These are phyloP conservation scores for Backusella liffmaniae DNA, from an alignment of 192 early-diverging fungal species.

Conservation along the genomic window DNA sequence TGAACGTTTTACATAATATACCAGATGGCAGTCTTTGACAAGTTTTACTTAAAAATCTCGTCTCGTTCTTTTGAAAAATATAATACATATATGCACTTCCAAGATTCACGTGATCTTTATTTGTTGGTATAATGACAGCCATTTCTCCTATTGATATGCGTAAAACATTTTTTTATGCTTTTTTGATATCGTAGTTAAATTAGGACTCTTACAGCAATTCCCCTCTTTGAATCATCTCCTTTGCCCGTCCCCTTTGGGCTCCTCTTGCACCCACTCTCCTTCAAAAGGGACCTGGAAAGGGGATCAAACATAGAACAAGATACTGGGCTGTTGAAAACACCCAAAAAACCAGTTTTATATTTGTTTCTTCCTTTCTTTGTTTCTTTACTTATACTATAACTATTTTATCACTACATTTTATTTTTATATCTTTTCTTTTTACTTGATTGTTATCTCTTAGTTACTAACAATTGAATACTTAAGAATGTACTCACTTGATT, in stretches of 20 bases:
- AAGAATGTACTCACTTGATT: slow-evolving; percentile 14
- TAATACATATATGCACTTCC: background rate
- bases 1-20: background rate
- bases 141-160: background rate
- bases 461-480: background rate
- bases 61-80: background rate
- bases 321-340: background rate
- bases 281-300: slow-evolving; percentile 1
- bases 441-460: background rate
- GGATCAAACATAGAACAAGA: slow-evolving; percentile 1
- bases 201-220: background rate
- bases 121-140: background rate
- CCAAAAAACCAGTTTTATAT: background rate
- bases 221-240: background rate
- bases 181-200: slow-evolving; percentile 1
- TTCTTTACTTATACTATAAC: background rate
- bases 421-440: background rate
- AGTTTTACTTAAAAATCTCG: background rate
- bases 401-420: background rate
- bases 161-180: background rate
- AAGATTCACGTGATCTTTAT: background rate
- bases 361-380: slow-evolving; percentile 1
- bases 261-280: background rate
- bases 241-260: background rate
- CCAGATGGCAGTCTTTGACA: background rate